Conservation (phyloP, 2,329 filamentous ascomycete species). For the Hymenoscyphus albidus region DNA sequence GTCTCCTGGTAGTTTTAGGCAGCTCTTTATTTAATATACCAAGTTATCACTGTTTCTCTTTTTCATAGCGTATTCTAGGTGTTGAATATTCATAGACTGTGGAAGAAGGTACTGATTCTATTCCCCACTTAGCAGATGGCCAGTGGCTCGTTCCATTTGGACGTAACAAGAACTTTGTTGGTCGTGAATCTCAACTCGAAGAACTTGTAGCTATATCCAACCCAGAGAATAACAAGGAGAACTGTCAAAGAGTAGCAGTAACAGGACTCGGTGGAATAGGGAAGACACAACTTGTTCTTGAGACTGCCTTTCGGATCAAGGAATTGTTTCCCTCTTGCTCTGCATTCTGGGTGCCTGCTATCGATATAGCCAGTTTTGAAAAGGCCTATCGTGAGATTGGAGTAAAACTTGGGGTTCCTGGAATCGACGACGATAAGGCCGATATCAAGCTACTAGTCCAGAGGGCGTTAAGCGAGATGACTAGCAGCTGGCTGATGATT, state of each 20-base stretch:
- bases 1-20: neutral
- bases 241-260: constrained; percentile 5
- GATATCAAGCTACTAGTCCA: constrained; percentile 4
- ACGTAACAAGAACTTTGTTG: constrained; percentile 6
- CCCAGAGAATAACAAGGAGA: neutral
- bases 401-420: neutral
- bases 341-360: constrained; percentile 5
- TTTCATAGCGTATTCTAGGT: neutral
- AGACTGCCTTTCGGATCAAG: neutral
- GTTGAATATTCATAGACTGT: neutral
- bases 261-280: constrained; percentile 7
- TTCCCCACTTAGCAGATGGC: neutral
- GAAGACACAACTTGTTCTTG: constrained; percentile 5
- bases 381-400: neutral
- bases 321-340: neutral
- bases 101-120: neutral
- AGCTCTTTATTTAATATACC: neutral
- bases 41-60: neutral
- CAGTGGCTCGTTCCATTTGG: constrained; percentile 29
- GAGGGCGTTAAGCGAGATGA: neutral
- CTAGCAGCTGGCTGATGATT: constrained; percentile 24
- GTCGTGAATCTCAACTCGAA: constrained; percentile 1
- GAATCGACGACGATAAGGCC: constrained; percentile 3
- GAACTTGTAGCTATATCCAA: neutral
- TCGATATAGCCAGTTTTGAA: neutral